A percentile compares a stretch with the other conserved stretches of the same genome.
Evolutionary conservation across 2,329 filamentous ascomycete genomes (phyloP).

Genomic region (Hymenoscyphus fructigenus): DNA sequence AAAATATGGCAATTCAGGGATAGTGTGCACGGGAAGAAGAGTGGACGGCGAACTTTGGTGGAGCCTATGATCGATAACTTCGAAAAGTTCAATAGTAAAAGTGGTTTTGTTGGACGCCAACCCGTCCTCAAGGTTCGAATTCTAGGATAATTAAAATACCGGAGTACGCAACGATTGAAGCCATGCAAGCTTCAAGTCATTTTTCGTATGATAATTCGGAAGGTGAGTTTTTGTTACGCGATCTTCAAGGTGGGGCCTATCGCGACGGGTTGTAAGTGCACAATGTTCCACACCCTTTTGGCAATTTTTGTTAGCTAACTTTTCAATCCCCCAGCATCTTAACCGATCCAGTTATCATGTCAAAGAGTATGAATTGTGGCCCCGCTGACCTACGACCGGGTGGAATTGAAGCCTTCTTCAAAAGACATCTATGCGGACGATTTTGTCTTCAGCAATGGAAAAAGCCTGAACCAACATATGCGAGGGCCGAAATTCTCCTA

Average conservation of each 20-base stretch:
- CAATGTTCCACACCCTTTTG: no score
- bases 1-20: background rate
- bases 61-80: background rate
- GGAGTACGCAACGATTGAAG: background rate
- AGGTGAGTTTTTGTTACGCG: background rate
- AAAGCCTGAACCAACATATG: no score
- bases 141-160: no score
- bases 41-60: background rate
- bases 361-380: background rate
- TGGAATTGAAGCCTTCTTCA: background rate
- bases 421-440: no score
- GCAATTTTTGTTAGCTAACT: no score
- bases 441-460: no score
- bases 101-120: background rate
- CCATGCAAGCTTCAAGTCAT: background rate
- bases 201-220: background rate
- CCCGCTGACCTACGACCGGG: background rate
- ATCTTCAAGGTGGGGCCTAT: background rate
- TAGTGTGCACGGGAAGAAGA: background rate
- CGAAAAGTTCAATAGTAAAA: background rate
- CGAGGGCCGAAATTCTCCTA: no score
- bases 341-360: background rate
- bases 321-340: background rate
- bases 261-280: background rate
- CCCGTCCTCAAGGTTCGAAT: background rate